Conservation (phyloP, 106 monocot genomes). For the Allium fistulosum region DNA sequence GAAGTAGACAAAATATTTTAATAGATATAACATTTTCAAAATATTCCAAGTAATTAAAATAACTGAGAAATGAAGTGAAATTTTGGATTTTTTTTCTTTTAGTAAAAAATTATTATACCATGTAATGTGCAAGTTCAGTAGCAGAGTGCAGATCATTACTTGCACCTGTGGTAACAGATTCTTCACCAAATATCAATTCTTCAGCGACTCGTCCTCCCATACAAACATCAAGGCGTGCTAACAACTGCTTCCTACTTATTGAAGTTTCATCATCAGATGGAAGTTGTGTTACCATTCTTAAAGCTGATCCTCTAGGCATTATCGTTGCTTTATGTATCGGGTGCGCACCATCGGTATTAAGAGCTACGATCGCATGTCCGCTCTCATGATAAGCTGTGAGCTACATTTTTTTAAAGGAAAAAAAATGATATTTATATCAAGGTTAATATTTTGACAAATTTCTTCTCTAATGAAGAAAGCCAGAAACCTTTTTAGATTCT, state of each 20-base stretch:
- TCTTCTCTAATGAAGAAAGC: neutral
- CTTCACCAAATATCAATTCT: slow-evolving; percentile 90
- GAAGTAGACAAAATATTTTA: neutral
- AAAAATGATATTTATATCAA: neutral
- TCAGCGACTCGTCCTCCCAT: slow-evolving; percentile 99
- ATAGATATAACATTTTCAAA: neutral
- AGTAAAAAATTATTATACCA: slow-evolving; percentile 40
- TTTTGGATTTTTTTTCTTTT: neutral
- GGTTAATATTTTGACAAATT: neutral
- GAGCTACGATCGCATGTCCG: slow-evolving; percentile 93
- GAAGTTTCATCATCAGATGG: slow-evolving; percentile 95
- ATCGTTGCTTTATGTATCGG: slow-evolving; percentile 97
- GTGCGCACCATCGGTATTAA: slow-evolving; percentile 92
- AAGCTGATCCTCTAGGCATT: slow-evolving; percentile 83
- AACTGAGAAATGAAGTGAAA: neutral
- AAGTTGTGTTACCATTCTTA: slow-evolving; percentile 97
- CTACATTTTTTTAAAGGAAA: slow-evolving; percentile 21
- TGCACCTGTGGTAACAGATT: slow-evolving; percentile 84
- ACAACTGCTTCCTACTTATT: slow-evolving; percentile 81
- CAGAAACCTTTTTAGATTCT: slow-evolving; percentile 78
- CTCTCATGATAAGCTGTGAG: slow-evolving; percentile 98
- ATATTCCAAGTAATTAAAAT: neutral
- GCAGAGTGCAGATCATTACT: slow-evolving; percentile 81
- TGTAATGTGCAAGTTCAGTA: slow-evolving; percentile 90
- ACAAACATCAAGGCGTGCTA: slow-evolving; percentile 96